Conservation (phyloP, 176 grass and related monocot genomes). For the Puccinellia tenuiflora region DNA sequence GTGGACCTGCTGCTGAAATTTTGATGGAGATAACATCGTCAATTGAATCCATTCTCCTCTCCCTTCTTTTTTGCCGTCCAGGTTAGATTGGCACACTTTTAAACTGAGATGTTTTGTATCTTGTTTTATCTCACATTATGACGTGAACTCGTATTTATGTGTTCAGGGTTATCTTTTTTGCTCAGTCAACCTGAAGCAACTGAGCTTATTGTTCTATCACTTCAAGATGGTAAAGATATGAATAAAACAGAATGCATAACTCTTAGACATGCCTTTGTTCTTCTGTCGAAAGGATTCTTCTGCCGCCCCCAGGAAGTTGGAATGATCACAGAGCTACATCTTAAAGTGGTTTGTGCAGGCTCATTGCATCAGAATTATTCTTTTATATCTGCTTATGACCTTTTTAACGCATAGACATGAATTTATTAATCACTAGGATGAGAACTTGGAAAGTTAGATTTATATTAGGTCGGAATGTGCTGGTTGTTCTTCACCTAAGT, state of each 20-base stretch:
- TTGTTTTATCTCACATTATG: conserved; percentile 12
- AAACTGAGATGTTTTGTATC: conserved; percentile 12
- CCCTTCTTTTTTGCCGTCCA: conserved; percentile 89
- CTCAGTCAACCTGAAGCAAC: conserved; percentile 84
- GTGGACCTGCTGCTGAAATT: conserved; percentile 45
- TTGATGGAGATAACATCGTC: conserved; percentile 77
- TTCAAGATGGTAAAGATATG: conserved; percentile 73
- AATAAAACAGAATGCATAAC: conserved; percentile 85
- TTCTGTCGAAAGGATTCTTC: conserved; percentile 87
- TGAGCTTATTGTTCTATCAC: conserved; percentile 80
- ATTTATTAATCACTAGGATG: background rate
- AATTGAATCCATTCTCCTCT: conserved; percentile 73
- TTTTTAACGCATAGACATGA: background rate
- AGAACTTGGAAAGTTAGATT: background rate
- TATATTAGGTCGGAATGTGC: background rate
- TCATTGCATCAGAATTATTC: conserved; percentile 12
- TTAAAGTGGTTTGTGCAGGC: conserved; percentile 80
- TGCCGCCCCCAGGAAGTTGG: conserved; percentile 89
- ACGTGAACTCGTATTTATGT: conserved; percentile 4
- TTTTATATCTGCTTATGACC: background rate
- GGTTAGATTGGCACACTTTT: conserved; percentile 33
- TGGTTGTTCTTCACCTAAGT: background rate
- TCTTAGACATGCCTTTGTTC: conserved; percentile 77
- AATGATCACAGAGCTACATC: conserved; percentile 76
- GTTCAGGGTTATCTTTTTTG: conserved; percentile 78